A percentile compares a stretch with the other conserved stretches of the same genome.
Evolutionary conservation across 805 yeast genomes (phyloP).

Genomic region (Suhomyces vadensis): DNA sequence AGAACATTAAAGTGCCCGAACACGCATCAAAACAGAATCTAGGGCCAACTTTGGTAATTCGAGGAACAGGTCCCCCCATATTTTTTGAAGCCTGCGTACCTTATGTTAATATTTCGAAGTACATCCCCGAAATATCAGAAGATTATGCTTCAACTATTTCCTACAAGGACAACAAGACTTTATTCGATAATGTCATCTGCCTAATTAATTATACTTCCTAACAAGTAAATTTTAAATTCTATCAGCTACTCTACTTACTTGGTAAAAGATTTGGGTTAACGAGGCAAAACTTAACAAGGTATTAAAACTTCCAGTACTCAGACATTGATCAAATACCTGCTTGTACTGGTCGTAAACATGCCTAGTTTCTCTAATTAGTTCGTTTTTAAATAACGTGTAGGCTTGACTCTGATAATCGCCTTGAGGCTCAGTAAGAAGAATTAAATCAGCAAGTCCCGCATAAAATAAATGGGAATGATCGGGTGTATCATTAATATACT

Average conservation of each 20-base stretch:
- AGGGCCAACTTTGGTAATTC: constrained; percentile 7
- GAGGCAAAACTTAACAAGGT: constrained; percentile 19
- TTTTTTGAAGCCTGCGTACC: constrained; percentile 12
- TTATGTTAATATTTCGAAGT: constrained; percentile 15
- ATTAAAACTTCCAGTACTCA: constrained; percentile 9
- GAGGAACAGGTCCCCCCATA: constrained; percentile 14
- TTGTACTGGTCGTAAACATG: constrained; percentile 18
- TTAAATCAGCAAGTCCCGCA: constrained; percentile 25
- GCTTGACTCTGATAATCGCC: constrained; percentile 17
- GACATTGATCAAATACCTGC: constrained; percentile 7
- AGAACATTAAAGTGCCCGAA: background rate
- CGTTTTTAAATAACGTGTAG: constrained; percentile 18
- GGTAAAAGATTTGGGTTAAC: constrained; percentile 21
- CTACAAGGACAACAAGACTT: constrained; percentile 15
- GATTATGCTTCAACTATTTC: constrained; percentile 14
- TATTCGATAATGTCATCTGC: constrained; percentile 13
- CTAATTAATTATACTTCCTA: constrained; percentile 1
- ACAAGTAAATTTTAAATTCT: constrained; percentile 6
- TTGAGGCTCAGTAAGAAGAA: constrained; percentile 15
- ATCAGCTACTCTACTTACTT: constrained; percentile 14
- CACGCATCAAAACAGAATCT: constrained; percentile 6
- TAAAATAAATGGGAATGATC: constrained; percentile 24
- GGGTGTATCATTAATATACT: constrained; percentile 24
- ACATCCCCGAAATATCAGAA: constrained; percentile 13
- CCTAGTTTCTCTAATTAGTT: constrained; percentile 22